These are phyloP conservation scores for Alternaria sp. DNA, from an alignment of 2,329 filamentous ascomycete species.

Conservation along the genomic window DNA sequence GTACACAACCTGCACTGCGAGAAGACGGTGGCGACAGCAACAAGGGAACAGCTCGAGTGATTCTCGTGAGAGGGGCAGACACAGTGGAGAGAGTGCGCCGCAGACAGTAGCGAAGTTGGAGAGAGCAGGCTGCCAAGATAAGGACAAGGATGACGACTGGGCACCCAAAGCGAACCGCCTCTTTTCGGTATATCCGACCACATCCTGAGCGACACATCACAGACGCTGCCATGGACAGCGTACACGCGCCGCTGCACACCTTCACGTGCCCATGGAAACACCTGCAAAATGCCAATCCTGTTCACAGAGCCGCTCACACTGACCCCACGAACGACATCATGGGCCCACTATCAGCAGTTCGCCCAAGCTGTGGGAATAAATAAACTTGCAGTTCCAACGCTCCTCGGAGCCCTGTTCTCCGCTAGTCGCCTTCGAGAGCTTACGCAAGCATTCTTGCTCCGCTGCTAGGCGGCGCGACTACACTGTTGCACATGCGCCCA, in stretches of 20 bases:
- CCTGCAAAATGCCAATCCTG: slow-evolving; percentile 1
- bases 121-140: slow-evolving; percentile 21
- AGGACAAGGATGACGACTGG: slow-evolving; percentile 21
- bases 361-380: slow-evolving; percentile 3
- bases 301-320: slow-evolving; percentile 3
- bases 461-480: background rate
- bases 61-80: slow-evolving; percentile 2
- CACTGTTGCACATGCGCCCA: slow-evolving; percentile 1
- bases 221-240: background rate
- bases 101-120: slow-evolving; percentile 18
- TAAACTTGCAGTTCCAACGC: background rate
- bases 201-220: slow-evolving; percentile 2
- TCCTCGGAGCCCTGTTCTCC: slow-evolving; percentile 5
- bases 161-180: slow-evolving; percentile 13
- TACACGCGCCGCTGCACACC: background rate
- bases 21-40: background rate
- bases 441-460: slow-evolving; percentile 4
- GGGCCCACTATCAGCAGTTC: slow-evolving; percentile 14
- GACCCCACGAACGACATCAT: slow-evolving; percentile 21
- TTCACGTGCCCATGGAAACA: background rate
- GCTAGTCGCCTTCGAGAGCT: background rate
- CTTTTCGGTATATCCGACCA: background rate
- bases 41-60: background rate
- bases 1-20: slow-evolving; percentile 2
- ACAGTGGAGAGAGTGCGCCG: slow-evolving; percentile 6